phyloP scores from a whole-genome alignment of 768 basidiomycete species.

The Leccinum rimulosum region DNA sequence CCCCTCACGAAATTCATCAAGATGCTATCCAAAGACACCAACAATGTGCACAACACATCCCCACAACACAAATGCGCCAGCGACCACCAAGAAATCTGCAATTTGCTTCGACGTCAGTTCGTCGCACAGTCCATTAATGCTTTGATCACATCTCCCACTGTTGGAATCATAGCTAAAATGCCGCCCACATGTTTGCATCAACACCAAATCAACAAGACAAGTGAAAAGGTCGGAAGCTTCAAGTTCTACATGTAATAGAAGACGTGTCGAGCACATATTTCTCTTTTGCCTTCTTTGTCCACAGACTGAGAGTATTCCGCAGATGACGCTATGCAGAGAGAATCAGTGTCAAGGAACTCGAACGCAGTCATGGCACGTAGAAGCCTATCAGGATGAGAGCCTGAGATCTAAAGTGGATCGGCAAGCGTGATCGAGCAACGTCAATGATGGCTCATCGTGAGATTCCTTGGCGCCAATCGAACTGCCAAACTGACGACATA shows the following conservation, averaged over 20 bases:
- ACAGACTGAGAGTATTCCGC: slow-evolving; percentile 44
- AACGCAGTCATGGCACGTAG: slow-evolving; percentile 75
- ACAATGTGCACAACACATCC: too few relatives aligned
- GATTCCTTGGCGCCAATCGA: slow-evolving; percentile 65
- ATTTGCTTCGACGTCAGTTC: too few relatives aligned
- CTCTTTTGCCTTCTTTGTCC: slow-evolving; percentile 45
- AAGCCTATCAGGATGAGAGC: slow-evolving; percentile 48
- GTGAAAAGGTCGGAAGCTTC: slow-evolving; percentile 69
- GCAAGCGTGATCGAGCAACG: slow-evolving; percentile 78
- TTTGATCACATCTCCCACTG: too few relatives aligned
- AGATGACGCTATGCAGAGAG: slow-evolving; percentile 46
- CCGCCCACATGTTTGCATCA: too few relatives aligned
- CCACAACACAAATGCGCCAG: too few relatives aligned
- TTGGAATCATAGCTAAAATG: too few relatives aligned
- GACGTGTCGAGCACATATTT: slow-evolving; percentile 64
- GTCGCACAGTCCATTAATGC: too few relatives aligned
- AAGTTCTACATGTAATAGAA: slow-evolving; percentile 64
- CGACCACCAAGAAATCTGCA: too few relatives aligned
- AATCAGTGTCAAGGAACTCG: slow-evolving; percentile 75
- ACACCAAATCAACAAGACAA: slow-evolving; percentile 34
- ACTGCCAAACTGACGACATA: slow-evolving; percentile 84
- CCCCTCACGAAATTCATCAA: too few relatives aligned
- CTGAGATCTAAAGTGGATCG: slow-evolving; percentile 64
- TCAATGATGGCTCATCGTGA: slow-evolving; percentile 81
- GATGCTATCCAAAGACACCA: too few relatives aligned